Conservation (phyloP, 768 basidiomycete genomes). For the Solioccasus polychromus region DNA sequence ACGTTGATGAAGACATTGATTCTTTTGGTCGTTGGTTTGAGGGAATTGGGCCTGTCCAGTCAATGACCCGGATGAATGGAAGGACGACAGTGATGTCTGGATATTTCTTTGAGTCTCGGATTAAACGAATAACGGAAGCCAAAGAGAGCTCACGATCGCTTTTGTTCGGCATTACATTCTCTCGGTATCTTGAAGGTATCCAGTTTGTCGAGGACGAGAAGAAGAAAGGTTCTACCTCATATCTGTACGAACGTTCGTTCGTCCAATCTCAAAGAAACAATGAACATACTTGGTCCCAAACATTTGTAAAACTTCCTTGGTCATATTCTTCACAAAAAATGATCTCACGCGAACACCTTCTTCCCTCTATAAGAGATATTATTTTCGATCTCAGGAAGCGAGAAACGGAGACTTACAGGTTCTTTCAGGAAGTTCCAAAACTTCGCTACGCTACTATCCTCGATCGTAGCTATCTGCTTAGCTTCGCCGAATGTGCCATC, state of each 20-base stretch:
- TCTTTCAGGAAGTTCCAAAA: conserved; percentile 36
- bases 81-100: conserved; percentile 56
- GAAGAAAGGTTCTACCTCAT: conserved; percentile 60
- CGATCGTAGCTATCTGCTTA: background rate
- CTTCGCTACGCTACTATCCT: conserved; percentile 13
- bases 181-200: conserved; percentile 67
- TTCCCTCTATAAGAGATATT: conserved; percentile 26
- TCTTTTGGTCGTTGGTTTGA: background rate
- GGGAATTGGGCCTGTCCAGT: background rate
- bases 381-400: background rate
- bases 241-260: conserved; percentile 28
- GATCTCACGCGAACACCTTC: conserved; percentile 42
- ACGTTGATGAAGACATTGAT: background rate
- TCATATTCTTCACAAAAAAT: conserved; percentile 49
- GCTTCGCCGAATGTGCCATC: conserved; percentile 10
- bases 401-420: conserved; percentile 31
- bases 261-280: background rate
- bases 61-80: conserved; percentile 46
- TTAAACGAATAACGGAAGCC: background rate
- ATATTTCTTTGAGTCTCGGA: background rate
- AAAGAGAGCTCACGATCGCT: conserved; percentile 51
- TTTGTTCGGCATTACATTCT: conserved; percentile 35
- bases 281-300: conserved; percentile 48
- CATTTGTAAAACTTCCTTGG: conserved; percentile 52
- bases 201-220: conserved; percentile 63